Evolutionary conservation across 129 eudicot genomes (phyloP), one percentile per base, ranked within the genome.

Genomic region (Calendula officinalis): DNA sequence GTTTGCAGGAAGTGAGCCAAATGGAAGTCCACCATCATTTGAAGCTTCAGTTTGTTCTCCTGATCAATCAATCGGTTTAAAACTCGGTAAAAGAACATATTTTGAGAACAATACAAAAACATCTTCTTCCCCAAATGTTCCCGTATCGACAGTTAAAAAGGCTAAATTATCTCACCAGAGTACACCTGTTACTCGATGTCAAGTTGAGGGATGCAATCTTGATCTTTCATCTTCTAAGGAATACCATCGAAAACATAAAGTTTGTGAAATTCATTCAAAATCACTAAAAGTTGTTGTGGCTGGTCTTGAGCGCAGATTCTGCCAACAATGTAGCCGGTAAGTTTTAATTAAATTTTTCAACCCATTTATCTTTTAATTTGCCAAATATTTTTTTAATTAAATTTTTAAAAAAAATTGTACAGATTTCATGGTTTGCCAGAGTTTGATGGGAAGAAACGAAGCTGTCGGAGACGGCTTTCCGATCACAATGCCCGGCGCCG

Each of bases 291-390:
- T 92, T 16, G 64, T 81, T 75, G 78, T 92, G 45, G 76, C 77
- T 54, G 96, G 98, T 56, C 69, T 74, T 27, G 96, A 88, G 51
- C 95, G 95, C 13, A 82, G 98, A 67, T 92, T 92, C 80, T 92
- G 98, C 76, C 98, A 92, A 75, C 98, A 92, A 77, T 92, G 98
- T 77, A 92, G 98, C 84, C 75, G 98, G 98, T 92, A 79, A 75
- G 74, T 45, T 66, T 74, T 27, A 4, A n/a, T 22, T 60, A 4
- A n/a, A 60, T 22, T 61, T 70, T 44, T 45, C 3, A 15, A 45
- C 37, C 55, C 42, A 4, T 30, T 32, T 63, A 33, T 5, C 13
- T 14, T 7, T 46, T 34, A 12, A 11, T 35, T 39, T 5, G 13
- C 27, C 27, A 22, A 3, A 7, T 7, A 22, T 62, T 43, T 16